A percentile compares a stretch with the other conserved stretches of the same genome.
These are phyloP conservation scores for Penicillium cinerascens DNA, from an alignment of 495 filamentous ascomycete species.

Conservation along the genomic window DNA sequence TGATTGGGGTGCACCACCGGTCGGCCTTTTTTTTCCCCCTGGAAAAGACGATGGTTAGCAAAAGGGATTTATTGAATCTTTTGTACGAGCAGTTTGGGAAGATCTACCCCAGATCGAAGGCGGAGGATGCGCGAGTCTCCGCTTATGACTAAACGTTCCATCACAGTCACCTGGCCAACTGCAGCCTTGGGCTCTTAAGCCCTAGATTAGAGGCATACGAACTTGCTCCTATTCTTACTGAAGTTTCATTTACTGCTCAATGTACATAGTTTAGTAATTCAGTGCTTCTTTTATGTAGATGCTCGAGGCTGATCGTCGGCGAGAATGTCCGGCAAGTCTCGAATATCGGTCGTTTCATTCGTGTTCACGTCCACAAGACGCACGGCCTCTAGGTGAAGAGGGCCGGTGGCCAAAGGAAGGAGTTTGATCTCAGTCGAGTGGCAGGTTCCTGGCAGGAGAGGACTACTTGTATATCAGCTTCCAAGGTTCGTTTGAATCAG, in stretches of 20 bases:
- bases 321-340: conserved; percentile 73
- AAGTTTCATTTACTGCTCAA: not conserved
- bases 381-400: conserved; percentile 75
- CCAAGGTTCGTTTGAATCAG: not conserved
- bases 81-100: not conserved
- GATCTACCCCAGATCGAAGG: not conserved
- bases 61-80: not conserved
- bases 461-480: conserved; percentile 37
- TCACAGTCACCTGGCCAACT: conserved; percentile 1
- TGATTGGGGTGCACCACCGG: not conserved
- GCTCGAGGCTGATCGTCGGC: conserved; percentile 39
- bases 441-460: conserved; percentile 70
- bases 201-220: not conserved
- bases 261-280: not conserved
- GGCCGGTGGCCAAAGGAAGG: conserved; percentile 68
- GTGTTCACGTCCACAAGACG: conserved; percentile 77
- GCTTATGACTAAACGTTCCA: not conserved
- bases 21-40: not conserved
- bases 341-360: conserved; percentile 78
- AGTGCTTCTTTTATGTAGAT: not conserved
- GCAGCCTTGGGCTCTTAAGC: not conserved
- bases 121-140: not conserved
- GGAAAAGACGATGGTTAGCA: not conserved
- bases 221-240: not conserved
- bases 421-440: conserved; percentile 78